phyloP scores from a whole-genome alignment of 257 asterid species.

The Hygrophila difformis region DNA sequence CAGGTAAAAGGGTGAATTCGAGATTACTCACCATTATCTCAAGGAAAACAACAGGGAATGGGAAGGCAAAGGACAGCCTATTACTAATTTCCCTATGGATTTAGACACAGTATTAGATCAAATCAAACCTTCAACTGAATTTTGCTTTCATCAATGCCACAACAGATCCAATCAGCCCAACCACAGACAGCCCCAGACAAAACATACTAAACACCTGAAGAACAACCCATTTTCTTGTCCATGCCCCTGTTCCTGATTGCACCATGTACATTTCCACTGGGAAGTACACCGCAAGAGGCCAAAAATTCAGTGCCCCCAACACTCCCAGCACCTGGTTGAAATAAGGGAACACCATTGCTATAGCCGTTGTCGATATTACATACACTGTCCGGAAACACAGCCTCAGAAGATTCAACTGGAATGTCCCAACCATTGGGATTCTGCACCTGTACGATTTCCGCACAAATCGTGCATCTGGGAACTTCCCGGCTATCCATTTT shows the following conservation, averaged over 20 bases:
- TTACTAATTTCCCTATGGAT: too few relatives aligned
- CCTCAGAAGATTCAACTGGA: constrained; percentile 35
- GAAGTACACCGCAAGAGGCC: constrained; percentile 67
- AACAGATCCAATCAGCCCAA: constrained; percentile 61
- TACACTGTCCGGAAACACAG: constrained; percentile 42
- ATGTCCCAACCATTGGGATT: constrained; percentile 18
- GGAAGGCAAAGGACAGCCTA: constrained; percentile 78
- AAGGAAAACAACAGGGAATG: constrained; percentile 45
- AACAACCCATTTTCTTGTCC: constrained; percentile 39
- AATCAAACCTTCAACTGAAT: constrained; percentile 21
- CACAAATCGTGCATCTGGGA: constrained; percentile 25
- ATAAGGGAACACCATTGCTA: constrained; percentile 61
- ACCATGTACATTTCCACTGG: constrained; percentile 66
- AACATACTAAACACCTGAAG: constrained; percentile 34
- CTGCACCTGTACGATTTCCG: constrained; percentile 18
- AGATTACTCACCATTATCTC: constrained; percentile 52
- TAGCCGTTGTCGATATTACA: constrained; percentile 40
- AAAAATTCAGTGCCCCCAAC: constrained; percentile 61
- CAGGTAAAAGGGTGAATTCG: background rate
- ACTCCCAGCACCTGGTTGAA: constrained; percentile 69
- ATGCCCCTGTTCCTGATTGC: constrained; percentile 34
- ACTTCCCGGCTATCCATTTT: constrained; percentile 28
- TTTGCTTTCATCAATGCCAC: constrained; percentile 47
- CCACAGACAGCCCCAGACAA: constrained; percentile 35
- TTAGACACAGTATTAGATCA: too few relatives aligned